Conservation (phyloP, 371 early-diverging fungal genomes). For the Zopfochytrium polystomum region DNA sequence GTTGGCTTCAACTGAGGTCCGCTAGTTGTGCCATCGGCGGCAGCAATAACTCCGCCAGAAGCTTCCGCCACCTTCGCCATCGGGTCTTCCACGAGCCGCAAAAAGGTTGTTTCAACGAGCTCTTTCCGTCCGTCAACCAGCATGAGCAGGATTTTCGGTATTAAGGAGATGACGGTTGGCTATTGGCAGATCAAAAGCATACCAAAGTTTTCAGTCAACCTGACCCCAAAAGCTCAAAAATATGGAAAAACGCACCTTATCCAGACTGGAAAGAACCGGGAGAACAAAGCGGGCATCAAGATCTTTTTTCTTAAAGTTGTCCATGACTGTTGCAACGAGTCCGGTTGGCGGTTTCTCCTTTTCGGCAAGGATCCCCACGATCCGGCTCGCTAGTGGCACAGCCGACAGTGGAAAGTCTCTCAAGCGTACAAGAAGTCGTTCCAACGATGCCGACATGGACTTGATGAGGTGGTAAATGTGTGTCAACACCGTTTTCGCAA, state of each 20-base stretch:
- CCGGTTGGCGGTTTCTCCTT: slow-evolving; percentile 57
- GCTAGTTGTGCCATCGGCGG: neutral
- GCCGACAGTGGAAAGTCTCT: slow-evolving; percentile 69
- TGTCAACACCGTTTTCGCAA: slow-evolving; percentile 61
- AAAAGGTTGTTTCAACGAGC: slow-evolving; percentile 34
- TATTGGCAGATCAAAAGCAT: too few relatives aligned
- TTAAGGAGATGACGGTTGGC: slow-evolving; percentile 21
- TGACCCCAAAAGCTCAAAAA: neutral
- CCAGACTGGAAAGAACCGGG: slow-evolving; percentile 62
- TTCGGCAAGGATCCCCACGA: slow-evolving; percentile 71
- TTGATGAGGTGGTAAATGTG: slow-evolving; percentile 72
- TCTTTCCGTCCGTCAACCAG: slow-evolving; percentile 15
- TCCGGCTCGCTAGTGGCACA: slow-evolving; percentile 67
- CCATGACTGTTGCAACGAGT: slow-evolving; percentile 61
- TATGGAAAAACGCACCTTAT: slow-evolving; percentile 47
- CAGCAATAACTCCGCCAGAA: neutral
- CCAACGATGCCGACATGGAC: slow-evolving; percentile 61
- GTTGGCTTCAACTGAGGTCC: slow-evolving; percentile 46
- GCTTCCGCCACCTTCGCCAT: slow-evolving; percentile 12
- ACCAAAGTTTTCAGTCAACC: too few relatives aligned
- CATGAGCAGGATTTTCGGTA: slow-evolving; percentile 16
- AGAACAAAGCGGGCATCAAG: slow-evolving; percentile 69
- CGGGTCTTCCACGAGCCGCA: too few relatives aligned
- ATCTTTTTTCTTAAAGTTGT: slow-evolving; percentile 41
- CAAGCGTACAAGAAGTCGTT: too few relatives aligned